Evolutionary conservation across 257 asterid genomes (phyloP).

Genomic region (Solanum sparsipilum): DNA sequence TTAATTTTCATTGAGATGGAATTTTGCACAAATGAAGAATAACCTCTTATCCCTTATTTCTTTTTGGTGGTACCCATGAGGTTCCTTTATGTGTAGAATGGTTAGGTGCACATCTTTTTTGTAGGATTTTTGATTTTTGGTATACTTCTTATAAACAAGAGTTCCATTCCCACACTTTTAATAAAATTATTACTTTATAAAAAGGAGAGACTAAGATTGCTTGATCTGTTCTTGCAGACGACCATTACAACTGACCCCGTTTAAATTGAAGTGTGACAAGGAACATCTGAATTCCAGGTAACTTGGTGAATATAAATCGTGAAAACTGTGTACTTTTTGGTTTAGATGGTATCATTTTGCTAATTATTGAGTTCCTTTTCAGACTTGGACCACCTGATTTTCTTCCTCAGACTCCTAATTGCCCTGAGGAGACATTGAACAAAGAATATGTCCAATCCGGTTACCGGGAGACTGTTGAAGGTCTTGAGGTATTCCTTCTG

Average conservation of each 20-base stretch:
- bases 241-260: constrained; percentile 45
- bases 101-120: background rate
- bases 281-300: constrained; percentile 35
- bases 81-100: background rate
- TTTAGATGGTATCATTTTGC: background rate
- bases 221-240: constrained; percentile 45
- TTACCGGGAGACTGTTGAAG: constrained; percentile 86
- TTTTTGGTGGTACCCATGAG: background rate
- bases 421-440: constrained; percentile 91
- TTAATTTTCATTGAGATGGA: background rate
- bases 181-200: background rate
- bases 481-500: constrained; percentile 63
- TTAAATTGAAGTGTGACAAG: constrained; percentile 78
- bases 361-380: constrained; percentile 10
- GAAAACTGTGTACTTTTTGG: background rate
- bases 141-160: background rate
- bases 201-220: background rate
- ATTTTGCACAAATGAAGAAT: background rate
- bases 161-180: background rate
- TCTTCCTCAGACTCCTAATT: constrained; percentile 73
- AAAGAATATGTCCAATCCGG: constrained; percentile 76
- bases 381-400: constrained; percentile 98
- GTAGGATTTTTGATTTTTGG: background rate
- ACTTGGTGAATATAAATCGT: background rate
- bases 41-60: background rate